Conservation (phyloP, 2,329 filamentous ascomycete genomes). For the Capronia coronata region DNA sequence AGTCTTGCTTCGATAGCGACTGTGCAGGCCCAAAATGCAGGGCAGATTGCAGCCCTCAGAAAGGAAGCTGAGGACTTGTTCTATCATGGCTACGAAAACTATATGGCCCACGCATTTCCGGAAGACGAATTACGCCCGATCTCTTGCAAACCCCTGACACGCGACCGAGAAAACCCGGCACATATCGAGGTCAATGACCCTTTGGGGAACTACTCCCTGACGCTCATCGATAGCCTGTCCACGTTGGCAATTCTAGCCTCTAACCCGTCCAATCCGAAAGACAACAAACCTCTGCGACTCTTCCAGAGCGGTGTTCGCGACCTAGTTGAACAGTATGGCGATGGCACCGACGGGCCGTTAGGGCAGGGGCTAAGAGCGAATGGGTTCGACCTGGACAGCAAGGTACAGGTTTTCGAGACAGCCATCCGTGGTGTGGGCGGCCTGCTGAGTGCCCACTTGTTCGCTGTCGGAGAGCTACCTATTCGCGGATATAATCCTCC, state of each 20-base stretch:
- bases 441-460: conserved; percentile 84
- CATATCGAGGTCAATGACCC: conserved; percentile 91
- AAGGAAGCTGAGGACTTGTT: conserved; percentile 64
- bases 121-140: conserved; percentile 91
- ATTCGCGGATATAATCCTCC: conserved; percentile 67
- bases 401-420: conserved; percentile 97
- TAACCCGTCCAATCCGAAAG: conserved; percentile 49
- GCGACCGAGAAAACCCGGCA: conserved; percentile 70
- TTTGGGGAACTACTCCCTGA: conserved; percentile 92
- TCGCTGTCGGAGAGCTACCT: conserved; percentile 82
- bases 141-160: conserved; percentile 73
- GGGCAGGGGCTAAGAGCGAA: conserved; percentile 66
- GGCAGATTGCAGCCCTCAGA: conserved; percentile 29
- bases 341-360: conserved; percentile 62
- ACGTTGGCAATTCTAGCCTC: conserved; percentile 89
- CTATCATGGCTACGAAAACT: conserved; percentile 94
- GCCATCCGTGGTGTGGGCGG: conserved; percentile 91
- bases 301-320: conserved; percentile 75
- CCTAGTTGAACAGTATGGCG: conserved; percentile 77
- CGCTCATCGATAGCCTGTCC: conserved; percentile 88
- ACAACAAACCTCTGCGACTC: conserved; percentile 57
- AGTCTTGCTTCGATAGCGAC: conserved; percentile 13
- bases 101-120: conserved; percentile 88
- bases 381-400: conserved; percentile 93
- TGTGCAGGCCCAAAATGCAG: conserved; percentile 19